phyloP scores from a whole-genome alignment of 768 basidiomycete genomes.

The Termitomyces sp. region DNA sequence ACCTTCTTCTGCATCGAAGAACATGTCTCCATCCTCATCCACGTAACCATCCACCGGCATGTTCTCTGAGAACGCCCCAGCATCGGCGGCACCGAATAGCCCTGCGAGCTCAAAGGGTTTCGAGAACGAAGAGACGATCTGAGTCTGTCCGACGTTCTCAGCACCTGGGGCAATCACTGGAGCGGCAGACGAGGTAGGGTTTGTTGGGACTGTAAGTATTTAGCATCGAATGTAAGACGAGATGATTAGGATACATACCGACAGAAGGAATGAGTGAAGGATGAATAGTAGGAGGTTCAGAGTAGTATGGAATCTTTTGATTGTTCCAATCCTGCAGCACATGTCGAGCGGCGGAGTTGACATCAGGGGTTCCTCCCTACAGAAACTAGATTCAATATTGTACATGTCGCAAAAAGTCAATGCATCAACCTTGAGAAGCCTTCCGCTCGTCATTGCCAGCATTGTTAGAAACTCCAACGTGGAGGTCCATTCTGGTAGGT shows the following conservation, averaged over 20 bases:
- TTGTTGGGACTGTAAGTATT: conserved; percentile 19
- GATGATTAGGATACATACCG: conserved; percentile 21
- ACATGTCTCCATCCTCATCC: conserved; percentile 39
- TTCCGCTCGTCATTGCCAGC: conserved; percentile 78
- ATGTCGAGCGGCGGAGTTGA: conserved; percentile 76
- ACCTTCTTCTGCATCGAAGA: conserved; percentile 39
- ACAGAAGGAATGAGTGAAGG: conserved; percentile 68
- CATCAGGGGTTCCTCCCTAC: conserved; percentile 88
- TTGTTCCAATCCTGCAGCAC: conserved; percentile 93
- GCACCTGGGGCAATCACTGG: conserved; percentile 61
- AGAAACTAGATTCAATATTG: background rate
- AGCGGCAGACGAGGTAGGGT: conserved; percentile 20
- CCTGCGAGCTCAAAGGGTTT: conserved; percentile 80
- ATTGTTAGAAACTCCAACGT: conserved; percentile 87
- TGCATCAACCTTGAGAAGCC: conserved; percentile 70
- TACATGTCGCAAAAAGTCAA: background rate
- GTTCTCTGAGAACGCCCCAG: conserved; percentile 61
- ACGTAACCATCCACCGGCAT: conserved; percentile 42
- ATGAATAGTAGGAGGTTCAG: conserved; percentile 73
- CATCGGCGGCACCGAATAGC: conserved; percentile 77
- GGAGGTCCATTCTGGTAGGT: conserved; percentile 68
- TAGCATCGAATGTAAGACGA: background rate
- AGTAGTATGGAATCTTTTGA: conserved; percentile 91
- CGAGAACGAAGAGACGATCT: conserved; percentile 67
- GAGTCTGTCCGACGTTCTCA: conserved; percentile 76